Evolutionary conservation across 75 land plant genomes (phyloP).

Genomic region (Selaginella moellendorffii): DNA sequence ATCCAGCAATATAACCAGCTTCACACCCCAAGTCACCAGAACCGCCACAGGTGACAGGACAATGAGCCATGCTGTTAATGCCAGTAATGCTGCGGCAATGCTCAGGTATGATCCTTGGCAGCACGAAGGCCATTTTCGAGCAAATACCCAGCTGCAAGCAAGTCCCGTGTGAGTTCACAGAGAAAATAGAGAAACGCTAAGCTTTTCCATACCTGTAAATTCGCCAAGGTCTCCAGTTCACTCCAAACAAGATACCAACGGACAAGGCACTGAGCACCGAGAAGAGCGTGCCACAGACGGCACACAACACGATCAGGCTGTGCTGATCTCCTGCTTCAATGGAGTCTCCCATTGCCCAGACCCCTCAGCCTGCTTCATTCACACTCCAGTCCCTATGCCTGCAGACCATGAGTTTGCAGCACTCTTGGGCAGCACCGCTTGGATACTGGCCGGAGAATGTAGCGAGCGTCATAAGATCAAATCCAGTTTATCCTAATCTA

Average conservation of each 20-base stretch:
- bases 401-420: not conserved
- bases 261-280: slow-evolving; percentile 46
- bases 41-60: slow-evolving; percentile 84
- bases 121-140: slow-evolving; percentile 81
- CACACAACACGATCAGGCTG: slow-evolving; percentile 40
- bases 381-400: slow-evolving; percentile 1
- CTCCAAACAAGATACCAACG: slow-evolving; percentile 58
- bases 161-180: too few species aligned
- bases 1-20: slow-evolving; percentile 53
- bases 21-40: slow-evolving; percentile 64
- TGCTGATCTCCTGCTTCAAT: slow-evolving; percentile 39
- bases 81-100: slow-evolving; percentile 38
- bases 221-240: slow-evolving; percentile 98
- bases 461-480: too few species aligned
- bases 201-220: slow-evolving; percentile 84
- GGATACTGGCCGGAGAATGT: too few species aligned
- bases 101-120: slow-evolving; percentile 63
- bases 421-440: too few species aligned
- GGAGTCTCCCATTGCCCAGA: slow-evolving; percentile 16
- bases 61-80: slow-evolving; percentile 52
- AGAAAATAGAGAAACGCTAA: too few species aligned
- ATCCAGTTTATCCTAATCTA: too few species aligned
- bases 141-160: slow-evolving; percentile 87
- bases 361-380: slow-evolving; percentile 12
- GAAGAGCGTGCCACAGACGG: slow-evolving; percentile 52